Conservation (phyloP, 2,329 filamentous ascomycete species). For the Elsinoe fawcettii region DNA sequence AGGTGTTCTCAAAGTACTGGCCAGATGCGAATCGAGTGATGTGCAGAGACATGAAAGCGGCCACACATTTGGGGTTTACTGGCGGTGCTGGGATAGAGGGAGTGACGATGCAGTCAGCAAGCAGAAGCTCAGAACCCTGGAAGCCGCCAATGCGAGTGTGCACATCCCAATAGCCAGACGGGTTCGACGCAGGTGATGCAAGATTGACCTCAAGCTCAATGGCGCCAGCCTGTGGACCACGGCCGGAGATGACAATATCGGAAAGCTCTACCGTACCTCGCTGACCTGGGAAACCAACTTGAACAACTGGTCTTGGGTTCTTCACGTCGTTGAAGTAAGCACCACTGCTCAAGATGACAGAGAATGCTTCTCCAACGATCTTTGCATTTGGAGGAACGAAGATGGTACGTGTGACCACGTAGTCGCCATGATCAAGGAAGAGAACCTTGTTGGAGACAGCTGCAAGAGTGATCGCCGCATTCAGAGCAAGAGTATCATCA, state of each 20-base stretch:
- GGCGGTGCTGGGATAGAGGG: slow-evolving; percentile 32
- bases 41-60: slow-evolving; percentile 40
- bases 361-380: slow-evolving; percentile 50
- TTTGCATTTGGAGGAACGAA: slow-evolving; percentile 42
- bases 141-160: slow-evolving; percentile 33
- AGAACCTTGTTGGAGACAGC: slow-evolving; percentile 31
- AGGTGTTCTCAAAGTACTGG: slow-evolving; percentile 49
- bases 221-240: slow-evolving; percentile 38
- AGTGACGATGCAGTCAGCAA: slow-evolving; percentile 31
- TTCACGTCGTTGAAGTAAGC: slow-evolving; percentile 37
- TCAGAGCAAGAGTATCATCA: slow-evolving; percentile 89
- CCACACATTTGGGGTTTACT: slow-evolving; percentile 32
- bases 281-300: slow-evolving; percentile 46
- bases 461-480: slow-evolving; percentile 36
- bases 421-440: slow-evolving; percentile 39
- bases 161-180: slow-evolving; percentile 39
- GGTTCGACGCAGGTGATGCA: slow-evolving; percentile 38
- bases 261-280: slow-evolving; percentile 44
- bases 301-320: slow-evolving; percentile 43
- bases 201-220: slow-evolving; percentile 46
- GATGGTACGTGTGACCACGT: slow-evolving; percentile 41
- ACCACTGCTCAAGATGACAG: slow-evolving; percentile 44
- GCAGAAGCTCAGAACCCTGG: slow-evolving; percentile 25
- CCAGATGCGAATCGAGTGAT: slow-evolving; percentile 37
- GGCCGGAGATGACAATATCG: slow-evolving; percentile 47